Percentiles rank a stretch among this genome's conserved stretches.
These are phyloP conservation scores for Nakazawaea laoshanensis DNA, from an alignment of 805 yeast species.

Conservation along the genomic window DNA sequence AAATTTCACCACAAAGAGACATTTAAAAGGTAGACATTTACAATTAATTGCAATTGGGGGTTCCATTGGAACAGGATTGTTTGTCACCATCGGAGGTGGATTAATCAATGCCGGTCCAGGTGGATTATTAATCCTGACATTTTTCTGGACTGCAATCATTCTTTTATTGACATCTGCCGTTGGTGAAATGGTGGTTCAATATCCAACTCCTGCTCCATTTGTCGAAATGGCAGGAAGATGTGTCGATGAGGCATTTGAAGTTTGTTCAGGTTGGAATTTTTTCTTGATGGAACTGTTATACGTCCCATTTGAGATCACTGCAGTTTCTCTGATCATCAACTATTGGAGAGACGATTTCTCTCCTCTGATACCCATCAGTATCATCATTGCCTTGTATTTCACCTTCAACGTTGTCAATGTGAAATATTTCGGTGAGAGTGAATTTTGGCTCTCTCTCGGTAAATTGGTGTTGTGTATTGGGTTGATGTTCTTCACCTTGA, in stretches of 20 bases:
- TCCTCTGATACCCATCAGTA: constrained; percentile 35
- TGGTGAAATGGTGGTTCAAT: constrained; percentile 28
- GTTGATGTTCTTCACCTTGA: constrained; percentile 37
- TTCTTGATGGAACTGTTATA: constrained; percentile 35
- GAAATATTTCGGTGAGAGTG: constrained; percentile 41
- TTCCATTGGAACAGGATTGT: constrained; percentile 29
- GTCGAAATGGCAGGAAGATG: constrained; percentile 27
- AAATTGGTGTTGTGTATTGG: constrained; percentile 41
- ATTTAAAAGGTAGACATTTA: constrained; percentile 24
- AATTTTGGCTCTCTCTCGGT: constrained; percentile 37
- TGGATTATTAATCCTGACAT: constrained; percentile 23
- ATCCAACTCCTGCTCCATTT: constrained; percentile 29
- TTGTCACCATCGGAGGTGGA: constrained; percentile 28
- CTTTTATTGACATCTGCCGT: constrained; percentile 24
- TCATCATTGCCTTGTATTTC: constrained; percentile 33
- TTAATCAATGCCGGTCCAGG: constrained; percentile 26
- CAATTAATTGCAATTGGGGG: constrained; percentile 33
- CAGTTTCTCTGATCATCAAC: constrained; percentile 46
- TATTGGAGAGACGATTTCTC: constrained; percentile 42
- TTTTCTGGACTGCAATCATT: constrained; percentile 24
- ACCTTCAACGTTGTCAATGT: constrained; percentile 38
- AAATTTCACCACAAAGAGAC: constrained; percentile 20
- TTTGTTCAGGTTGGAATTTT: constrained; percentile 26
- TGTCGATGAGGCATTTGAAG: constrained; percentile 28
- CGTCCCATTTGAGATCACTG: constrained; percentile 39